A percentile compares a stretch with the other conserved stretches of the same genome.
Evolutionary conservation across 768 basidiomycete species (phyloP).

Genomic region (Collybia sordida): DNA sequence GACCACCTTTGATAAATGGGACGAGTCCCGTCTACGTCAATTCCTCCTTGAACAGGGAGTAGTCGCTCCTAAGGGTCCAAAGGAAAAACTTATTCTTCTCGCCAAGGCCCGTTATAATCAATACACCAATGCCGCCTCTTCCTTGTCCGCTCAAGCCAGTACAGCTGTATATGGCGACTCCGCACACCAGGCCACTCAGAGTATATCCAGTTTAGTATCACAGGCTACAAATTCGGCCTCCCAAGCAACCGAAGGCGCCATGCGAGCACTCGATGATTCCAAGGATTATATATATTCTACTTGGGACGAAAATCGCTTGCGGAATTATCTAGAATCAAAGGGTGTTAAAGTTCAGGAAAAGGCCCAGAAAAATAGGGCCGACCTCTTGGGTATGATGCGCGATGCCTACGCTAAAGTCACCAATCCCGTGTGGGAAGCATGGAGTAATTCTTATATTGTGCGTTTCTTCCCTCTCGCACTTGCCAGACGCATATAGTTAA

Average conservation of each 20-base stretch:
- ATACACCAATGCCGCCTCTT: constrained; percentile 60
- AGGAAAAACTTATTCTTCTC: constrained; percentile 76
- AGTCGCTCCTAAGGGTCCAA: constrained; percentile 74
- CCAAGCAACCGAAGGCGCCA: constrained; percentile 53
- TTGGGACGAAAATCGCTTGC: constrained; percentile 81
- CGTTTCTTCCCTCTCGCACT: constrained; percentile 18
- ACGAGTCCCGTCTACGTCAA: constrained; percentile 77
- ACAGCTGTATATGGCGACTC: constrained; percentile 51
- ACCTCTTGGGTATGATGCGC: constrained; percentile 69
- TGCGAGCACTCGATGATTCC: constrained; percentile 58
- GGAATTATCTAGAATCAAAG: constrained; percentile 72
- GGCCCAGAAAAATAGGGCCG: constrained; percentile 56
- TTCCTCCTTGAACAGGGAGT: constrained; percentile 88
- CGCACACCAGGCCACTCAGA: constrained; percentile 36
- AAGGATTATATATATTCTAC: constrained; percentile 89
- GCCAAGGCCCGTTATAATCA: constrained; percentile 70
- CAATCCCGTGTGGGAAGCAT: constrained; percentile 75
- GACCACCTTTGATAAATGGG: constrained; percentile 75
- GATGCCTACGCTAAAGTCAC: constrained; percentile 62
- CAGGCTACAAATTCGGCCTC: constrained; percentile 23
- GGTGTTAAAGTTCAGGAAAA: constrained; percentile 62
- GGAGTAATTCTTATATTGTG: constrained; percentile 85
- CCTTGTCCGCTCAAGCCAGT: constrained; percentile 50
- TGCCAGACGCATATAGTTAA: background rate
- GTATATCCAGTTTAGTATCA: constrained; percentile 30